Base-by-base conservation (phyloP, 345 rosid species). In the Sonneratia alba region DNA sequence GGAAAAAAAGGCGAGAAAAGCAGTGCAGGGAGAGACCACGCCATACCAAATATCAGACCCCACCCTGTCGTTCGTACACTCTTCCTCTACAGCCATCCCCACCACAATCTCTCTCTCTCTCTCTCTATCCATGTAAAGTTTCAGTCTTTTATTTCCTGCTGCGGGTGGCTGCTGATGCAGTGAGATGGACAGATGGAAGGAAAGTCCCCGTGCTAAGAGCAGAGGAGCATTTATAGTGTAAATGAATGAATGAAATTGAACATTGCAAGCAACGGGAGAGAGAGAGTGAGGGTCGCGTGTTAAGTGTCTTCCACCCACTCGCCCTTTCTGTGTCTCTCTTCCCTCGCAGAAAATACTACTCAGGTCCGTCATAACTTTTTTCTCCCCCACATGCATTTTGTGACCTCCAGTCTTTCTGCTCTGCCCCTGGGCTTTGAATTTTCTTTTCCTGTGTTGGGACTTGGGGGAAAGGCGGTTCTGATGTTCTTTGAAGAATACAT, bases 281-380 rank as follows among this genome's bases (percentile, higher is more conserved):
- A 48, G 38, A 32, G 38, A 59, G 9, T 49, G 74, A 40, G 69
- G 5, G 40, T 70, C 61, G 71, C 70, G 18, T 66, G 69, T 51
- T 77, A 69, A 65, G 70, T 48, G 27, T 56, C 73, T 34, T 73
- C 57, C 72, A 73, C 80, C 48, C 14, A 53, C 61, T 57, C 55
- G 5, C 27, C 36, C 27, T 40, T 0, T 42, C 45, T 40, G 16
- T 42, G 12, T 59, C 16, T 67, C 27, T 63, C 36, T 40, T 63
- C 19, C 13, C 21, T 47, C 51, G 5, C 51, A 56, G 24, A 47
- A 47, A 11, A 21, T 51, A n/a, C 34, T 49, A 19, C 32, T 27
- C 32, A 13, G 66, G 49, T 43, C 70, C 42, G 42, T 38, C 68
- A 38, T 37, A 18, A 37, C 21, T 66, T 66, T 2, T 4, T 40